These are phyloP conservation scores for Stachybotrys chartarum DNA, from an alignment of 2,329 filamentous ascomycete species.

Conservation along the genomic window DNA sequence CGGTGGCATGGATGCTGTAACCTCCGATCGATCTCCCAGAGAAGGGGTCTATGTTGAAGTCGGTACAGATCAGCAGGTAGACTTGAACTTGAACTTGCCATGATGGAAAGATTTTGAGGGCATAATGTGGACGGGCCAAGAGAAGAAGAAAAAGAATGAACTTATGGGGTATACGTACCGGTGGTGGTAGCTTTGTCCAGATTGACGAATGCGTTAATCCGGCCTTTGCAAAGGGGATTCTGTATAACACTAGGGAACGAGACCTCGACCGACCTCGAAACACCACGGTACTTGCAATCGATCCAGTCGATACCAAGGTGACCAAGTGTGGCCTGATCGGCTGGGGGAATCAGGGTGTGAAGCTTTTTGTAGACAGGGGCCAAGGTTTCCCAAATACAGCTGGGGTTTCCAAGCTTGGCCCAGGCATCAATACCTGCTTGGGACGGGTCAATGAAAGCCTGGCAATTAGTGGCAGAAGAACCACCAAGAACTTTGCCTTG, in stretches of 20 bases:
- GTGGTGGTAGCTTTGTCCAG: slow-evolving; percentile 3
- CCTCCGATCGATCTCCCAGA: slow-evolving; percentile 10
- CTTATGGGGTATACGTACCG: not conserved
- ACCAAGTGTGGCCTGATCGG: not conserved
- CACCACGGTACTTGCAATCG: not conserved
- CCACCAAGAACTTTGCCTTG: slow-evolving; percentile 15
- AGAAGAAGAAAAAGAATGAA: not conserved
- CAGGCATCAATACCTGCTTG: slow-evolving; percentile 16
- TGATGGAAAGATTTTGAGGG: too few relatives aligned
- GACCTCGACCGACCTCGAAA: not conserved
- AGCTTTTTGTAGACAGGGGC: not conserved
- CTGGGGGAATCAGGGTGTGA: not conserved
- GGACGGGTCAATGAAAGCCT: slow-evolving; percentile 10
- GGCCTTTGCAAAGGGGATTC: slow-evolving; percentile 1
- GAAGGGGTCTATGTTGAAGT: slow-evolving; percentile 8
- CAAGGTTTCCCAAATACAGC: slow-evolving; percentile 16
- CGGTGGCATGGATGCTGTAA: slow-evolving; percentile 7
- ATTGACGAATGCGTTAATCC: not conserved
- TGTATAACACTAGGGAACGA: not conserved
- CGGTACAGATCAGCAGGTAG: too few relatives aligned
- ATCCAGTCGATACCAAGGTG: slow-evolving; percentile 3
- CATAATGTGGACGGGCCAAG: not conserved
- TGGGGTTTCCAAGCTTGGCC: slow-evolving; percentile 16
- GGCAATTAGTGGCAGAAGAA: slow-evolving; percentile 16
- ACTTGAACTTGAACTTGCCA: too few relatives aligned